These are phyloP conservation scores for Rhynchospora pubera DNA, from an alignment of 176 grass and related monocot species.

Conservation along the genomic window DNA sequence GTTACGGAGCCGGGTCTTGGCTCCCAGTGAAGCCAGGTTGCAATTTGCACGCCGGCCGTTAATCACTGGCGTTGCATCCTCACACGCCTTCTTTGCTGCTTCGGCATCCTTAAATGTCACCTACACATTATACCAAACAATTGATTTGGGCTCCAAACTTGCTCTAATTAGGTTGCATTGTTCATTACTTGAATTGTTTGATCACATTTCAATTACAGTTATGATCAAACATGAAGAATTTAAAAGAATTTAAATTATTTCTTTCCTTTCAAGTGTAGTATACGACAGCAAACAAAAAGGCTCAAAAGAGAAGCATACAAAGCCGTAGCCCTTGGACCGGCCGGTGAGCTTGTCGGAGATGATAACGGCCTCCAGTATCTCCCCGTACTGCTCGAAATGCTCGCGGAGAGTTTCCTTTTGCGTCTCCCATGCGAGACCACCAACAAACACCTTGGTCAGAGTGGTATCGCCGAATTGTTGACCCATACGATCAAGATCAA, in stretches of 20 bases:
- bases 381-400: constrained; percentile 85
- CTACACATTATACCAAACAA: constrained; percentile 26
- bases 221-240: constrained; percentile 6
- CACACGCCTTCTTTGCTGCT: constrained; percentile 89
- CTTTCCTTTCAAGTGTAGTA: background rate
- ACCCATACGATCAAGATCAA: constrained; percentile 3
- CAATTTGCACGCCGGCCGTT: constrained; percentile 97
- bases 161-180: background rate
- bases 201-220: background rate
- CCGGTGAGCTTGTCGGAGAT: constrained; percentile 99
- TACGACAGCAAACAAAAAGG: background rate
- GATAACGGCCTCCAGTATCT: constrained; percentile 97
- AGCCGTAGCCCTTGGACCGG: constrained; percentile 98
- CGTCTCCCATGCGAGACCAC: constrained; percentile 93
- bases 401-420: constrained; percentile 90
- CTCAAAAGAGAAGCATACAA: constrained; percentile 30
- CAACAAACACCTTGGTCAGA: constrained; percentile 98
- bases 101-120: constrained; percentile 97
- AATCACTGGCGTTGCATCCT: constrained; percentile 77
- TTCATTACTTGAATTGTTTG: background rate
- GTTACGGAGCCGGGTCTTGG: constrained; percentile 59
- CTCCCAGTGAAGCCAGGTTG: constrained; percentile 97
- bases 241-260: background rate
- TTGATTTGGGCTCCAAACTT: background rate
- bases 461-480: constrained; percentile 74